A percentile compares a stretch with the other conserved stretches of the same genome.
Evolutionary conservation across 345 rosid genomes (phyloP).

Genomic region (Stellera chamaejasme): DNA sequence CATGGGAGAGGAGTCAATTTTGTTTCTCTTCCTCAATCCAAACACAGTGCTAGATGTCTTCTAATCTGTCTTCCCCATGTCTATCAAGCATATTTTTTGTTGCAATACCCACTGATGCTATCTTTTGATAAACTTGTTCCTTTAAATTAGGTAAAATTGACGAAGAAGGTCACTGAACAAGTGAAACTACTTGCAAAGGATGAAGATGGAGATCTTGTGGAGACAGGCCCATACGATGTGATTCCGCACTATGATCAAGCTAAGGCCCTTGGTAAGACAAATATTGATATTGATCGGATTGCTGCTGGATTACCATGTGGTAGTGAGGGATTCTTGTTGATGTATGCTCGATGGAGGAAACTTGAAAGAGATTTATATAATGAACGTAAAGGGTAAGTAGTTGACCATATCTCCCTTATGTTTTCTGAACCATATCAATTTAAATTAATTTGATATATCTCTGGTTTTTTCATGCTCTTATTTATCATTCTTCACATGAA

Average conservation of each 20-base stretch:
- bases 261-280: conserved; percentile 95
- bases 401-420: background rate
- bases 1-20: no score
- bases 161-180: conserved; percentile 93
- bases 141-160: conserved; percentile 53
- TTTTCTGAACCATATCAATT: conserved; percentile 5
- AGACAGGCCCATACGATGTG: conserved; percentile 55
- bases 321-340: conserved; percentile 95
- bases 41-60: no score
- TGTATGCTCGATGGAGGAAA: conserved; percentile 99
- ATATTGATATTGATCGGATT: conserved; percentile 92
- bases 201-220: conserved; percentile 75
- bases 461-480: background rate
- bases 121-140: conserved; percentile 9
- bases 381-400: conserved; percentile 86
- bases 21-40: no score
- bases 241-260: conserved; percentile 97
- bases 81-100: no score
- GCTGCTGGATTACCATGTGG: conserved; percentile 99
- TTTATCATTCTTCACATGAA: conserved; percentile 5
- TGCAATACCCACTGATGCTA: background rate
- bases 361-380: conserved; percentile 95
- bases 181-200: conserved; percentile 82
- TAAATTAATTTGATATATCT: background rate
- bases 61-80: no score